These are phyloP conservation scores for Aspergillus heteromorphus DNA, from an alignment of 495 filamentous ascomycete genomes.

Conservation along the genomic window DNA sequence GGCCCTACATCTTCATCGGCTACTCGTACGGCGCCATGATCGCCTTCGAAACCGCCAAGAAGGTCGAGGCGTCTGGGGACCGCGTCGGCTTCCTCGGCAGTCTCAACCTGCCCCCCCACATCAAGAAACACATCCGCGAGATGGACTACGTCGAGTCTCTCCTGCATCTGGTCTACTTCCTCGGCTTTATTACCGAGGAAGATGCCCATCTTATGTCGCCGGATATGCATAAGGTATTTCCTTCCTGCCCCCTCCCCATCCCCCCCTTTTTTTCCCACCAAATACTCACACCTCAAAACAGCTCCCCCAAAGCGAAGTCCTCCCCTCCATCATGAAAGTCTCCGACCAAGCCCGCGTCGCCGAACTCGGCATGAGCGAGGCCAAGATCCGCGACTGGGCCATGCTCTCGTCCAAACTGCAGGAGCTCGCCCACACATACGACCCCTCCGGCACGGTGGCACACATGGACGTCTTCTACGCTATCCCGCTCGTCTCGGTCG, in stretches of 20 bases:
- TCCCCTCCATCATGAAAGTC: conserved; percentile 24
- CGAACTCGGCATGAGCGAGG: conserved; percentile 33
- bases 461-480: conserved; percentile 47
- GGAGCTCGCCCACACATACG: conserved; percentile 41
- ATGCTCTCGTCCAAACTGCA: conserved; percentile 36
- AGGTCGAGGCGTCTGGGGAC: conserved; percentile 28
- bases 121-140: conserved; percentile 44
- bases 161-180: conserved; percentile 43
- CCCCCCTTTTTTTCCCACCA: too few relatives aligned
- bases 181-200: conserved; percentile 36
- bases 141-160: conserved; percentile 42
- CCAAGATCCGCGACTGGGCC: conserved; percentile 31
- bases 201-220: conserved; percentile 17
- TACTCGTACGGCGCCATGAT: conserved; percentile 49
- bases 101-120: conserved; percentile 43
- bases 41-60: conserved; percentile 50
- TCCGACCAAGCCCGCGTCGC: conserved; percentile 21
- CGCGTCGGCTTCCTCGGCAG: conserved; percentile 22
- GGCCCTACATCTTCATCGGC: conserved; percentile 51
- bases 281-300: not conserved
- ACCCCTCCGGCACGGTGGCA: conserved; percentile 35
- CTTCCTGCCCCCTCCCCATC: conserved; percentile 11
- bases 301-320: conserved; percentile 10
- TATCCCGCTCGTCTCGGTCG: conserved; percentile 34
- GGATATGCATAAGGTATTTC: conserved; percentile 4